These are phyloP conservation scores for Nemania sp. DNA, from an alignment of 2,329 filamentous ascomycete genomes.

Conservation along the genomic window DNA sequence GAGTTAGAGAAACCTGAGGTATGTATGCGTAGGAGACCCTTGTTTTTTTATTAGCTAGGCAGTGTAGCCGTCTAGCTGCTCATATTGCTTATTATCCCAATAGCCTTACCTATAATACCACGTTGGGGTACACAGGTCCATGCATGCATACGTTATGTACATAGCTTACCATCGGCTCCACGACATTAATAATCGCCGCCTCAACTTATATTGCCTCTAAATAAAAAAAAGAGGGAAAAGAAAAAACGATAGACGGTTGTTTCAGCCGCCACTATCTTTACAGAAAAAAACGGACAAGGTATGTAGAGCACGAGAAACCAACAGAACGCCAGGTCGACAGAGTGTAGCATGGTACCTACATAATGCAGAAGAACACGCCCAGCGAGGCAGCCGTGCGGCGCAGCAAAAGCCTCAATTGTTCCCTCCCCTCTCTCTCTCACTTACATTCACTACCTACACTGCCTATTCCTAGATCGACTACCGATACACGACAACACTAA, in stretches of 20 bases:
- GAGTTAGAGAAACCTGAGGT: background rate
- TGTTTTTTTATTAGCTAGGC: constrained; percentile 13
- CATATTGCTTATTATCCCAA: constrained; percentile 39
- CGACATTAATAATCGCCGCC: constrained; percentile 20
- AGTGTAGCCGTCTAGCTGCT: constrained; percentile 26
- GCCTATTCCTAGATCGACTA: constrained; percentile 8
- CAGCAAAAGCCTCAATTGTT: constrained; percentile 21
- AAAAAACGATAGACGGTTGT: background rate
- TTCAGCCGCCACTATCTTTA: constrained; percentile 33
- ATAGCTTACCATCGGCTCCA: constrained; percentile 21
- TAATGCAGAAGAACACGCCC: constrained; percentile 25
- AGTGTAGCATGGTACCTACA: constrained; percentile 19
- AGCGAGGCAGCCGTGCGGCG: constrained; percentile 31
- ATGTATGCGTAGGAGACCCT: too few species aligned
- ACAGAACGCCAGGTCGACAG: background rate
- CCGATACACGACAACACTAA: constrained; percentile 15
- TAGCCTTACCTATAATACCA: constrained; percentile 40
- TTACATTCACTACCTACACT: background rate
- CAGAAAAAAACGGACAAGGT: constrained; percentile 10
- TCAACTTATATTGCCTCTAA: constrained; percentile 15
- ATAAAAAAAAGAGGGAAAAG: background rate
- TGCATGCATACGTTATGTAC: constrained; percentile 16
- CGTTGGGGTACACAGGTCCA: constrained; percentile 32
- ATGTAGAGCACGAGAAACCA: background rate
- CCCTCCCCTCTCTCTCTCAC: background rate